phyloP scores from a whole-genome alignment of 192 early-diverging fungal species.

The Podila minutissima region DNA sequence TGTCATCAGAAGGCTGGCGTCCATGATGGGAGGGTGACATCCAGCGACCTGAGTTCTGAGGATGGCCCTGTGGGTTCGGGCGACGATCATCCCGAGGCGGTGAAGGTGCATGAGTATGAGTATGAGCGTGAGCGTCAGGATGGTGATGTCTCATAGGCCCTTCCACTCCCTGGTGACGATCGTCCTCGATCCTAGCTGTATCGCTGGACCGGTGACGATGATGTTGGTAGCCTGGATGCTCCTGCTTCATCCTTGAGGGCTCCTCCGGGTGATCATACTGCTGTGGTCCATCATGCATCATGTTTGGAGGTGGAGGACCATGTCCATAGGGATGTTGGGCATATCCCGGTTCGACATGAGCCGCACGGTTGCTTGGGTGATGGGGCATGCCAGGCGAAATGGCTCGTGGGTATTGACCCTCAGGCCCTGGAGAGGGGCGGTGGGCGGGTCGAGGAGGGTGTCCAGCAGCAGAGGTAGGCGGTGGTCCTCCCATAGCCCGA shows the following conservation, averaged over 20 bases:
- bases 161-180: conserved; percentile 1
- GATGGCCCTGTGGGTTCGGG: background rate
- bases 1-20: conserved; percentile 34
- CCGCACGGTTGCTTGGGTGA: conserved; percentile 22
- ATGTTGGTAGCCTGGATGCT: conserved; percentile 30
- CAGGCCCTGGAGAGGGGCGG: conserved; percentile 20
- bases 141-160: conserved; percentile 3
- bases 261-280: conserved; percentile 31
- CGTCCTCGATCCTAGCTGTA: conserved; percentile 21
- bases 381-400: conserved; percentile 28
- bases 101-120: conserved; percentile 28
- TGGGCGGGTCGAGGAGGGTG: conserved; percentile 16
- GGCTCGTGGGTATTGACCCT: conserved; percentile 18
- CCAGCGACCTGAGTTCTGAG: conserved; percentile 1
- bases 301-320: conserved; percentile 28
- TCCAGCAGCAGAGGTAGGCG: conserved; percentile 14
- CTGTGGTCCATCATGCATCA: conserved; percentile 21
- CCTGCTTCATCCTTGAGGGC: conserved; percentile 22
- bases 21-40: conserved; percentile 14
- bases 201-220: conserved; percentile 43
- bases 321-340: conserved; percentile 33
- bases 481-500: conserved; percentile 16
- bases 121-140: conserved; percentile 18
- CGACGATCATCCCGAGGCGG: conserved; percentile 45
- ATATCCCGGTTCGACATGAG: conserved; percentile 16